Conservation (phyloP, 345 rosid species). For the Populus alba region DNA sequence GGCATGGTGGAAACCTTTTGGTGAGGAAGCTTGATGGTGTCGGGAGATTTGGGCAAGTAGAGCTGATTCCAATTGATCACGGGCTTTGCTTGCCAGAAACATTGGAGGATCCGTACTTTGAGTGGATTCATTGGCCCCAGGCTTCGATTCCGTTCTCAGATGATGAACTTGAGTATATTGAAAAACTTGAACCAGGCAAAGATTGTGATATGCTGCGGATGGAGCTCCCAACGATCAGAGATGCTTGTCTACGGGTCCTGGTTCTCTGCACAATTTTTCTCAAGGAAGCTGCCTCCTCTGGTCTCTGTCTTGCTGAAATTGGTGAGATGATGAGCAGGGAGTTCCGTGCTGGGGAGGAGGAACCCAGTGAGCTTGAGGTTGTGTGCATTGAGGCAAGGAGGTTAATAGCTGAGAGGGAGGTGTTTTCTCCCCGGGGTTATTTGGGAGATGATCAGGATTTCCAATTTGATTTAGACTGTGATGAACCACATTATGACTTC, state of each 20-base stretch:
- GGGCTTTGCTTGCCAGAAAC: slow-evolving; percentile 97
- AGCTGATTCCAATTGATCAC: slow-evolving; percentile 93
- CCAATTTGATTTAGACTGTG: slow-evolving; percentile 76
- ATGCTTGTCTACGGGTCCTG: slow-evolving; percentile 80
- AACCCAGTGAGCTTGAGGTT: slow-evolving; percentile 95
- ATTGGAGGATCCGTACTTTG: slow-evolving; percentile 96
- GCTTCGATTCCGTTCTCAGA: slow-evolving; percentile 98
- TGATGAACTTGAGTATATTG: slow-evolving; percentile 83
- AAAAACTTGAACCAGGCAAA: slow-evolving; percentile 51
- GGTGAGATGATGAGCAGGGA: slow-evolving; percentile 99
- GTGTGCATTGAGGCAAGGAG: slow-evolving; percentile 85
- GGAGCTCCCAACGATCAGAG: slow-evolving; percentile 94
- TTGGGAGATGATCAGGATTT: slow-evolving; percentile 60
- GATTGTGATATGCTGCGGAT: slow-evolving; percentile 78
- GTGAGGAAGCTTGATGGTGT: slow-evolving; percentile 72
- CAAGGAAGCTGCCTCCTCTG: slow-evolving; percentile 75
- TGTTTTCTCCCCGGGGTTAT: slow-evolving; percentile 51
- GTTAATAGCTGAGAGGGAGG: slow-evolving; percentile 57
- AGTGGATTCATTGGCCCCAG: slow-evolving; percentile 99
- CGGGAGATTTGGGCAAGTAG: slow-evolving; percentile 76
- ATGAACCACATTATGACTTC: slow-evolving; percentile 46
- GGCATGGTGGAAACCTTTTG: slow-evolving; percentile 94
- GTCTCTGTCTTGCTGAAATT: slow-evolving; percentile 88
- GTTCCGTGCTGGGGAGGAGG: slow-evolving; percentile 79
- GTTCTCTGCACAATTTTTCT: slow-evolving; percentile 81